Evolutionary conservation across 2,329 filamentous ascomycete species (phyloP), one percentile per base, ranked within the genome.

Genomic region (Nemania sp.): DNA sequence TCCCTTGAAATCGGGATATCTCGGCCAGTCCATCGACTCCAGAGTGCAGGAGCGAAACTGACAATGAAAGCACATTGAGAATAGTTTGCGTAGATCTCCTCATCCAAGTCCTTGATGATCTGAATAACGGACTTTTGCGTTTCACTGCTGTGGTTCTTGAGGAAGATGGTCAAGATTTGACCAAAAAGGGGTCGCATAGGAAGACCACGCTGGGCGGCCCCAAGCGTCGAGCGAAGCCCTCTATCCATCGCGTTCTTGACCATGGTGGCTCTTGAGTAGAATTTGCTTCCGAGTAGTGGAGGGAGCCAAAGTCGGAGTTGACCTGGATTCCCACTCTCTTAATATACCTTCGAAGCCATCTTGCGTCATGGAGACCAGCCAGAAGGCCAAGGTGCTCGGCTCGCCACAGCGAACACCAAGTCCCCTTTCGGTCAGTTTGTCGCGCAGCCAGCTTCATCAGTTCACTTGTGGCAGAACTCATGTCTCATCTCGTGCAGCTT

Each of bases 171-270:
- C 39, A 64, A 40, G 29, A 64, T 58, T 18, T 62, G 51, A 21
- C 59, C 62, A 18, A 46, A 64, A 6, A 56, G 20, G 25, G 62
- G 62, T 47, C 59, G 54, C 42, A 61, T 53, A 9, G 55, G 54
- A 46, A 64, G 62, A 13, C 62, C 62, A 13, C 62, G 62, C 43
- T 64, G 62, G n/a, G 62, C 55, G 29, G 32, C 37, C 40, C 37
- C 18, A 17, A 59, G 59, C 13, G 32, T 20, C 5, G 50, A 53
- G 35, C 48, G 37, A 47, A 64, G 55, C 34, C 18, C 47, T 42
- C 13, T 35, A 17, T 57, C 54, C 59, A 64, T 64, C 18, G 21
- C 53, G 47, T 42, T 54, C 6, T 54, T 57, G 12, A 32, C 46
- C 48, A 59, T 57, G 35, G 13, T 45, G 45, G 6, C 18, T 54